These are phyloP conservation scores for Mycena sanguinolenta DNA, from an alignment of 768 basidiomycete genomes.

Conservation along the genomic window DNA sequence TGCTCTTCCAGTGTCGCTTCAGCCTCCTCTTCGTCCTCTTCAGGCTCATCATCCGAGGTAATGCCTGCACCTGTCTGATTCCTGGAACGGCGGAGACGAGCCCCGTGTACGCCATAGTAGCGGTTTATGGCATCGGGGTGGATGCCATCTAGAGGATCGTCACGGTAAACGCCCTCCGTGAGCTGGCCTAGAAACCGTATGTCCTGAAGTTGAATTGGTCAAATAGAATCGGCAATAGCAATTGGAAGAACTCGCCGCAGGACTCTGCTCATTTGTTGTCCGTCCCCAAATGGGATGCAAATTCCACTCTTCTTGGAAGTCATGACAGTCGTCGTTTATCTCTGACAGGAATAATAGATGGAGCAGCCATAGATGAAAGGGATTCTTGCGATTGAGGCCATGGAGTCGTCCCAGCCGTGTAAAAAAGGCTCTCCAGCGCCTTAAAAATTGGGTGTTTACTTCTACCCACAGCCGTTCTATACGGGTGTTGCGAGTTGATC, in stretches of 20 bases:
- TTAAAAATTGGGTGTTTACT: not conserved
- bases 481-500: not conserved
- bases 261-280: constrained; percentile 23
- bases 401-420: not conserved
- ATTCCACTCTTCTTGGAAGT: constrained; percentile 50
- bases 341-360: constrained; percentile 44
- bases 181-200: constrained; percentile 1
- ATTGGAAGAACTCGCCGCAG: not conserved
- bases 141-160: constrained; percentile 5
- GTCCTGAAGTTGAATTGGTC: too few relatives aligned
- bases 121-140: constrained; percentile 18
- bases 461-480: not conserved
- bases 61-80: not conserved
- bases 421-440: not conserved
- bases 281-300: constrained; percentile 43
- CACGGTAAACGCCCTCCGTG: not conserved
- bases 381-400: constrained; percentile 7
- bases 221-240: too few relatives aligned
- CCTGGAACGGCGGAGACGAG: not conserved
- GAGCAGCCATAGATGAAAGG: constrained; percentile 7
- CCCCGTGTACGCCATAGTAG: constrained; percentile 5
- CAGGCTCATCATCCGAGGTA: too few relatives aligned
- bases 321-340: constrained; percentile 45
- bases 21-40: too few relatives aligned
- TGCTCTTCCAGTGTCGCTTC: not conserved